phyloP scores from a whole-genome alignment of 805 yeast genomes.

The Yarrowia sp. region DNA sequence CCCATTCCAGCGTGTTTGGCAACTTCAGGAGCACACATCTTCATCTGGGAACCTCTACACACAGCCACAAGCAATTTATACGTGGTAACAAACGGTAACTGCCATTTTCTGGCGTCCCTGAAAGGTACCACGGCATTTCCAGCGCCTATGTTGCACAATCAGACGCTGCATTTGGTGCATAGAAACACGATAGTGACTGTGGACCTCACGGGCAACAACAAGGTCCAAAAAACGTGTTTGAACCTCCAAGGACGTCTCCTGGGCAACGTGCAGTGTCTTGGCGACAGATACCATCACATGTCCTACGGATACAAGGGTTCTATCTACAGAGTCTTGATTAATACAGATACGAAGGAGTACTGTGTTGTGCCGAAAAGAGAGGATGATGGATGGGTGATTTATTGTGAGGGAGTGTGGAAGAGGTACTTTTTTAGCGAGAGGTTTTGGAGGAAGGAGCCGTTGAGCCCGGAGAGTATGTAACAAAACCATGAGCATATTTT shows the following conservation, averaged over 20 bases:
- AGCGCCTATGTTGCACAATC: slow-evolving; percentile 10
- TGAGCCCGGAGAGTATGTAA: not conserved
- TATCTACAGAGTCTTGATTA: slow-evolving; percentile 4
- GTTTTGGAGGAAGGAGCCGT: not conserved
- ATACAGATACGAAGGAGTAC: not conserved
- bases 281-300: slow-evolving; percentile 22
- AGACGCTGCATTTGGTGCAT: slow-evolving; percentile 17
- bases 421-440: not conserved
- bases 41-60: slow-evolving; percentile 32
- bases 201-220: slow-evolving; percentile 12
- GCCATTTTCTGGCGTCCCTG: slow-evolving; percentile 16
- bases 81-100: slow-evolving; percentile 17
- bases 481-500: no score
- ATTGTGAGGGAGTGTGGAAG: slow-evolving; percentile 3
- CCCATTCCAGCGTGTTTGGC: slow-evolving; percentile 10
- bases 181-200: slow-evolving; percentile 13
- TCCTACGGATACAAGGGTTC: slow-evolving; percentile 21
- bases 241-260: slow-evolving; percentile 14
- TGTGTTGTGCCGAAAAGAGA: slow-evolving; percentile 4
- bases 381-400: slow-evolving; percentile 7
- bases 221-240: slow-evolving; percentile 6
- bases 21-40: slow-evolving; percentile 13
- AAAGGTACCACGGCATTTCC: slow-evolving; percentile 29
- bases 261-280: slow-evolving; percentile 29
- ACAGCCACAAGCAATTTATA: slow-evolving; percentile 11